These are phyloP conservation scores for Paraconiothyrium sp. DNA, from an alignment of 2,329 filamentous ascomycete genomes.

Conservation along the genomic window DNA sequence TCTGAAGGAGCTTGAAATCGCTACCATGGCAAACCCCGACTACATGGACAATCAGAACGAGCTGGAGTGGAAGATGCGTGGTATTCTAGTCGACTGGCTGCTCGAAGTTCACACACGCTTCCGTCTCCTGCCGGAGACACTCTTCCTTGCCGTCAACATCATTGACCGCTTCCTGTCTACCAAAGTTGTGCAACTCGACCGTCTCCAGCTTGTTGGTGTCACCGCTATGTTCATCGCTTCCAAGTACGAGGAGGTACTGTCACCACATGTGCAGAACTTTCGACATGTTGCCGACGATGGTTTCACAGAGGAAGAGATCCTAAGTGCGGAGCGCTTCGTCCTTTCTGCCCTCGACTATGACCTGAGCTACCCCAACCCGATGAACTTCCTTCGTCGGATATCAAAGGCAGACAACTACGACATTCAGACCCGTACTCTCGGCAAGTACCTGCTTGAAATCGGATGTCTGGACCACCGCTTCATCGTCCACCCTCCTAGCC, in stretches of 20 bases:
- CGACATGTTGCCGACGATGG: constrained; percentile 96
- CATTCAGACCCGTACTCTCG: constrained; percentile 94
- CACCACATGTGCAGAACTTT: constrained; percentile 96
- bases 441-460: constrained; percentile 98
- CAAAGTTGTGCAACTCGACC: constrained; percentile 95
- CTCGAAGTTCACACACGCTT: constrained; percentile 98
- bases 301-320: constrained; percentile 92
- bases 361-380: constrained; percentile 97
- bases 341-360: constrained; percentile 93
- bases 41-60: constrained; percentile 97
- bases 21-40: constrained; percentile 84
- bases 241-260: constrained; percentile 98
- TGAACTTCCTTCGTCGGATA: constrained; percentile 99
- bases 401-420: constrained; percentile 99
- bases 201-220: constrained; percentile 94
- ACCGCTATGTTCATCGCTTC: constrained; percentile 99
- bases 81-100: constrained; percentile 96
- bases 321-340: constrained; percentile 96
- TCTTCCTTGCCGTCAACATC: constrained; percentile 97
- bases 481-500: constrained; percentile 87
- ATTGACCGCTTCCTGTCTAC: constrained; percentile 96
- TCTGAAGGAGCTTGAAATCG: constrained; percentile 82
- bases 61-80: constrained; percentile 98
- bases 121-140: constrained; percentile 91
- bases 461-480: constrained; percentile 95